Conservation (phyloP, 805 yeast genomes). For the Yarrowia sp. region DNA sequence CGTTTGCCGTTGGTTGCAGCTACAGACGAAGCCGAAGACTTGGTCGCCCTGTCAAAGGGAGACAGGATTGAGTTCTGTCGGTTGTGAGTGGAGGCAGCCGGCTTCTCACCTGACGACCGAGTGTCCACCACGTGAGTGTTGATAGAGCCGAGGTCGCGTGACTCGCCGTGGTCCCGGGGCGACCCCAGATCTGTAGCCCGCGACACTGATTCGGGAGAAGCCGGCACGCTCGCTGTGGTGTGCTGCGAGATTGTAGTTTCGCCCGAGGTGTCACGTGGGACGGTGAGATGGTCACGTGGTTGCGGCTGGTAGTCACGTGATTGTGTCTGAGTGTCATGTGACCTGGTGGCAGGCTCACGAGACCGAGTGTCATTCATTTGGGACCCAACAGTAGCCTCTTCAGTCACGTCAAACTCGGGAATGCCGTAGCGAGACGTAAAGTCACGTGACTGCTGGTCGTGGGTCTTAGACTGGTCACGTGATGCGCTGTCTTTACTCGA, state of each 20-base stretch:
- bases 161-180: slow-evolving; percentile 19
- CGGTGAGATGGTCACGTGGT: not conserved
- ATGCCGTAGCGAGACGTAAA: slow-evolving; percentile 21
- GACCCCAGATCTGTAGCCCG: slow-evolving; percentile 21
- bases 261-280: slow-evolving; percentile 8
- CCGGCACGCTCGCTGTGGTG: not conserved
- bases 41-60: not conserved
- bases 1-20: slow-evolving; percentile 8
- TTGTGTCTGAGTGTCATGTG: not conserved
- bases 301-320: slow-evolving; percentile 6
- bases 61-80: slow-evolving; percentile 29
- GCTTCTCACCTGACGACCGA: not conserved
- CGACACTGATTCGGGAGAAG: slow-evolving; percentile 1
- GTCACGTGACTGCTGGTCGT: slow-evolving; percentile 5
- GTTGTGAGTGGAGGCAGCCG: not conserved
- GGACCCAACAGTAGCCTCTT: not conserved
- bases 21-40: not conserved
- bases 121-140: not conserved
- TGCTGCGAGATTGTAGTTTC: slow-evolving; percentile 12
- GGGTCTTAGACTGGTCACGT: not conserved
- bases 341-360: too few relatives aligned
- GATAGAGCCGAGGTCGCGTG: not conserved
- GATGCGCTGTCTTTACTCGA: not conserved
- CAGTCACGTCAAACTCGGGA: slow-evolving; percentile 17
- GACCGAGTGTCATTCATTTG: not conserved